Conservation (phyloP, 352 stramenopile species). For the Globisporangium cederbergense region DNA sequence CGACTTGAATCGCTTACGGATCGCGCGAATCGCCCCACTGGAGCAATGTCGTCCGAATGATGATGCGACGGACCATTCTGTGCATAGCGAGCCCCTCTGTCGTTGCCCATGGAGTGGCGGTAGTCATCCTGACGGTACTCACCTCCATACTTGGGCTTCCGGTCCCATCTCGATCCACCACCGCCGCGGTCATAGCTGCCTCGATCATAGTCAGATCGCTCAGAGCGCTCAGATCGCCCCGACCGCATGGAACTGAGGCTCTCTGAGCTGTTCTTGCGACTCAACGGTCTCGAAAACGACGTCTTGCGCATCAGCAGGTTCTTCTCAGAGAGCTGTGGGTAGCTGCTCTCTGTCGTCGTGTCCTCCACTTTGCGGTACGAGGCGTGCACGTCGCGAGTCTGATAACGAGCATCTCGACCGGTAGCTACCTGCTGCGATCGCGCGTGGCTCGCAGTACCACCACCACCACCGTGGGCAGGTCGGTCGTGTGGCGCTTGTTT, state of each 20-base stretch:
- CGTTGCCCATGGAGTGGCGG: conserved; percentile 10
- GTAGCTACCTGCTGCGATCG: background rate
- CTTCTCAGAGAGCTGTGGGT: conserved; percentile 17
- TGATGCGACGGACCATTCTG: background rate
- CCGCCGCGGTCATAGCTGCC: conserved; percentile 2
- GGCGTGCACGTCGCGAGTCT: conserved; percentile 9
- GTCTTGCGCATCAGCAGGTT: conserved; percentile 13
- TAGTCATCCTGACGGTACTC: conserved; percentile 16
- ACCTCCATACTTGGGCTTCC: conserved; percentile 7
- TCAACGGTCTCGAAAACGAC: conserved; percentile 23
- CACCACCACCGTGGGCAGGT: background rate
- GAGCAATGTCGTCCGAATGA: background rate
- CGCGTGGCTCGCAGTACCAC: background rate
- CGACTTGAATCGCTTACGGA: conserved; percentile 13
- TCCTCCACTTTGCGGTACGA: conserved; percentile 24
- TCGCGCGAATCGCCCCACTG: conserved; percentile 4
- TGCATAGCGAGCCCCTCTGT: background rate
- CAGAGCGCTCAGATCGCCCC: conserved; percentile 32
- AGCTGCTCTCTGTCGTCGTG: conserved; percentile 22
- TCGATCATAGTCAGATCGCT: conserved; percentile 21
- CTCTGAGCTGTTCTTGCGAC: conserved; percentile 53
- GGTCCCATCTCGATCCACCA: conserved; percentile 1
- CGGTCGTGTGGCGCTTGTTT: conserved; percentile 8
- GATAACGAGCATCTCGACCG: conserved; percentile 16
- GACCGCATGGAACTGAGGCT: conserved; percentile 51